Base-by-base conservation (phyloP, 345 rosid species). In the Hypericum perforatum region DNA sequence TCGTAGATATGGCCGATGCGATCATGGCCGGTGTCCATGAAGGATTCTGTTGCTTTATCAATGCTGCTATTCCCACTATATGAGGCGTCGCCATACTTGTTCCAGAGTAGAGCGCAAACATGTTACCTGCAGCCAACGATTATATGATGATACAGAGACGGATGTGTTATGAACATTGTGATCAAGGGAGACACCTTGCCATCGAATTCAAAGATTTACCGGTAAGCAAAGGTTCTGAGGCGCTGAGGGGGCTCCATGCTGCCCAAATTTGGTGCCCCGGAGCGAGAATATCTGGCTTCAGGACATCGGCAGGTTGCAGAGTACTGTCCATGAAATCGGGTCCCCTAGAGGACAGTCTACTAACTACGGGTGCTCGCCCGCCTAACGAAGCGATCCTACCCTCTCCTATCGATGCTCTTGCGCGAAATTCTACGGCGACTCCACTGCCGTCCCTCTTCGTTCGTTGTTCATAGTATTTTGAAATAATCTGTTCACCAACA, bases 221-320 rank as follows among this genome's bases (percentile, higher is more conserved):
- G 67, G 41, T 47, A 38, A 86, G 64, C 13, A 73, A 40, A 6
- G 85, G 85, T 36, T 91, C 85, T 3, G 51, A 59, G 66, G 74
- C 89, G 53, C 98, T 91, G 41, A 76, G 57, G 38, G 80, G 87
- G 58, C 91, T 82, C 98, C 96, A 84, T 13, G 98, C 98, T 3
- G 89, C 96, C 95, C 94, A 91, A 41, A 84, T 78, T 68, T 91
- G 92, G 62, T 81, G 82, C 10, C 96, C 98, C 13, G 98, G 98
- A 14, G 92, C 96, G 46, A 78, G 79, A 61, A 86, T 66, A 56
- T 86, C 92, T 14, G 95, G 96, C 62, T 91, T 87, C 12, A 91
- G 75, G 2, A 84, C 94, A 68, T 86, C 92, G 2, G 79, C 63
- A 6, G 48, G 80, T 54, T 47, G 76, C 67, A 54, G 61, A n/a